Base-by-base conservation (phyloP, 192 early-diverging fungal species). In the Coemansia furcata region DNA sequence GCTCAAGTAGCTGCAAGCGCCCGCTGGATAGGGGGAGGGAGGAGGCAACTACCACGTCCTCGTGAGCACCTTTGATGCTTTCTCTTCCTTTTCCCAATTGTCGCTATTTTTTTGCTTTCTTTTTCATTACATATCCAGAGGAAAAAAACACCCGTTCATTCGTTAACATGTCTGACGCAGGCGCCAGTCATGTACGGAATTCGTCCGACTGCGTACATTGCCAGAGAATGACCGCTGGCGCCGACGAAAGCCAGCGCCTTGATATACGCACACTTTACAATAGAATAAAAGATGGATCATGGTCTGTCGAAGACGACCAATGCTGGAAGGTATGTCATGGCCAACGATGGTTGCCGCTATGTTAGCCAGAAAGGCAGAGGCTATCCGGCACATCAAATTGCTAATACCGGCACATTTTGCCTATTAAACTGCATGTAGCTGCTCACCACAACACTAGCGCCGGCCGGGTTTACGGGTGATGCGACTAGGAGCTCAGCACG, bases 1-100 rank as follows among this genome's bases (percentile, higher is more conserved):
- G 57, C 72, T 91, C 55, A 86, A 85, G 76, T 88, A 85, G 66
- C 4, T 38, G 39, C 39, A 40, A 11, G 39, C 8, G 5, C 39
- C 23, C 23, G 23, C 23, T 26, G 23, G 23, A 26, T 26, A 26
- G 23, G 23, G 23, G 23, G 23, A 26, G 23, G 23, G 23, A 26
- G 23, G 23, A 26, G 23, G 23, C 23, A 26, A 26, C 23, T 1
- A 26, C 23, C 23, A 26, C 23, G 23, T 26, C 10, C 39, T 9
- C 39, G 39, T 40, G 39, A 40, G 39, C 10, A 40, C 15, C 40
- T 67, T 47, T 60, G 32, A 36, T 60, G 55, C 49, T 58, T 38
- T 42, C 44, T 42, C 11, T 29, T 42, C 5, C 9, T 57, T 37
- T 52, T 35, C 4, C 23, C 23, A 26, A 26, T 26, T 26, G 23